Evolutionary conservation across 805 yeast species (phyloP), one percentile per base, ranked within the genome.

Genomic region (Spathaspora passalidarum): DNA sequence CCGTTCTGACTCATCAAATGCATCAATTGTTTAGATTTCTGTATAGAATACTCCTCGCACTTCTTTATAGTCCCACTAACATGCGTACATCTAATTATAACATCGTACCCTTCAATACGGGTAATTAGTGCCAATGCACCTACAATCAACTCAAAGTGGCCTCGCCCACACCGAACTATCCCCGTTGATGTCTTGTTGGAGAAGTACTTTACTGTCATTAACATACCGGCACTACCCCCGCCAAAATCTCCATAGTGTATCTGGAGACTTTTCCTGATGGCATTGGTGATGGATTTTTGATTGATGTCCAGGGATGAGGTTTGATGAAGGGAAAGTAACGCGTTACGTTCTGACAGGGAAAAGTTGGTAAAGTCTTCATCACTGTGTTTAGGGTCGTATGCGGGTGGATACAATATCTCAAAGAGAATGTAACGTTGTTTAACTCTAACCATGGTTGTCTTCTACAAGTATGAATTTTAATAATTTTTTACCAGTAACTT

Each of bases 51-150:
- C 52, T 81, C 77, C 59, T 91, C 96, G 52, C 95, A 80, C 58
- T 88, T 88, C 59, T 82, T 84, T 25, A 91, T 90, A 0, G 97
- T 89, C 0, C 97, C 98, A 57, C 96, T 84, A 0, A 88, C 81
- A 47, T 84, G 86, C 4, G 78, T 66, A 22, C 87, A 83, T 45
- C 82, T 72, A 13, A 90, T 62, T 9, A 85, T 74, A 4, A 81
- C 77, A 5, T 66, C 65, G 23, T 58, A 57, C 18, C 76, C 80
- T 14, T 74, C 81, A 2, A 89, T 56, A 22, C 67, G 66, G 34
- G 70, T 71, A 9, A 84, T 77, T 40, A 82, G 61, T 1, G 81
- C 68, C 49, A 92, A 61, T 0, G 96, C 88, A 0, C 85, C 88
- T 47, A 88, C 69, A 1, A 88, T 78, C 3, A 78, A 55, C 38